phyloP scores from a whole-genome alignment of 164 flowering plant species.

The Sextonia rubra region DNA sequence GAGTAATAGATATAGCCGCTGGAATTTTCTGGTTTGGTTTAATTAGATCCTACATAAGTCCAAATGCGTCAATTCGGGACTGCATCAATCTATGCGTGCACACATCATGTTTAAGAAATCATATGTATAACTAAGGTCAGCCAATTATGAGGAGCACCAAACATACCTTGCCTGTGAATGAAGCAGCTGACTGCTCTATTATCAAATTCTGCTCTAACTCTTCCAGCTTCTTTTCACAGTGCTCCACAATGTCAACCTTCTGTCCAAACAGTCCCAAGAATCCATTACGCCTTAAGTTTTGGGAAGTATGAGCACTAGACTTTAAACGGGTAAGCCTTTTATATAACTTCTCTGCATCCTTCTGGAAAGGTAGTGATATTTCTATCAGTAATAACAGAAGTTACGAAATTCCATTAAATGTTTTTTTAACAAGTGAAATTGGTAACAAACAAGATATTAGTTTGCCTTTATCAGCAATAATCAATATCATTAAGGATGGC shows the following conservation, averaged over 20 bases:
- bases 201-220: slow-evolving; percentile 56
- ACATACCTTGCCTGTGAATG: slow-evolving; percentile 45
- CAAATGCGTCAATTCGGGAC: no score
- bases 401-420: no score
- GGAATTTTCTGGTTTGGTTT: no score
- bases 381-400: not conserved
- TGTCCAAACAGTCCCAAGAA: slow-evolving; percentile 45
- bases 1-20: no score
- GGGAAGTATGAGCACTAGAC: slow-evolving; percentile 21
- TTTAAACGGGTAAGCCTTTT: slow-evolving; percentile 37
- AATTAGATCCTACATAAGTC: no score
- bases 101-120: no score
- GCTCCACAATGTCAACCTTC: slow-evolving; percentile 42
- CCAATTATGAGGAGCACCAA: not conserved
- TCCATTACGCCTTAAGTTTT: slow-evolving; percentile 26
- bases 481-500: no score
- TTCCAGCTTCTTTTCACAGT: slow-evolving; percentile 51
- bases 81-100: no score
- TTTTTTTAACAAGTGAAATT: no score
- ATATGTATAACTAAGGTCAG: no score
- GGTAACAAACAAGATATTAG: no score
- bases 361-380: slow-evolving; percentile 24
- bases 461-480: no score
- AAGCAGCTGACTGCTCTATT: slow-evolving; percentile 43
- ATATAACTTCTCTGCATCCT: slow-evolving; percentile 40